Conservation (phyloP, 257 asterid species). For the Nicotiana knightiana region DNA sequence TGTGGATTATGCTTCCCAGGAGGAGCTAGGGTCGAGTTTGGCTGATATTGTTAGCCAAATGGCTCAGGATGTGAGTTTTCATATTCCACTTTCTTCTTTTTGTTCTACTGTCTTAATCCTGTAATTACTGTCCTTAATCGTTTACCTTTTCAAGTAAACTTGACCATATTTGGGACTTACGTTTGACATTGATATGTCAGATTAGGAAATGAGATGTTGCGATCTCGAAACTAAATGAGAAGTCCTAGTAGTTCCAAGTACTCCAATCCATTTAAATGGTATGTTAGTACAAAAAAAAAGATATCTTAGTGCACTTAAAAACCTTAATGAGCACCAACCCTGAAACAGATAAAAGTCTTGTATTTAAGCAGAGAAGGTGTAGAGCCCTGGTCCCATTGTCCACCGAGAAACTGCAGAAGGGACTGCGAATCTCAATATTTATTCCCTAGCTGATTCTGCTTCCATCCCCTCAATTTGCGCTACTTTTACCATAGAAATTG, state of each 20-base stretch:
- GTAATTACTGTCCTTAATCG: background rate
- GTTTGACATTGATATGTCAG: background rate
- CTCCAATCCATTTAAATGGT: background rate
- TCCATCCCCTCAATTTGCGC: background rate
- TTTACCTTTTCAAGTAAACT: background rate
- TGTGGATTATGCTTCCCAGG: slow-evolving; percentile 57
- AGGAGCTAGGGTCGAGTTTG: slow-evolving; percentile 81
- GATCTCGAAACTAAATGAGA: background rate
- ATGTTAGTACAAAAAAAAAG: no score
- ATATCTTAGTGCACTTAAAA: background rate
- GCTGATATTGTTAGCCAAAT: slow-evolving; percentile 92
- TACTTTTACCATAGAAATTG: background rate
- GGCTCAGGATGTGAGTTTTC: slow-evolving; percentile 86
- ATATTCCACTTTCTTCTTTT: background rate
- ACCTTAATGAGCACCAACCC: background rate
- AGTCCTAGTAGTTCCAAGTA: background rate
- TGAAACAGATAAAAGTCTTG: no score
- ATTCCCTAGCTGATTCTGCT: background rate
- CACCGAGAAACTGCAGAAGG: no score
- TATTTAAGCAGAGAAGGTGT: no score
- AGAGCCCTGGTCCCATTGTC: no score
- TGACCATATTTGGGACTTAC: background rate
- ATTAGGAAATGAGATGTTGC: background rate
- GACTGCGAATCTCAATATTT: no score
- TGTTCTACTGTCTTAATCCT: background rate